A percentile compares a stretch with the other conserved stretches of the same genome.
Evolutionary conservation across 2,329 filamentous ascomycete species (phyloP).

Genomic region (Blastomyces gilchristii): DNA sequence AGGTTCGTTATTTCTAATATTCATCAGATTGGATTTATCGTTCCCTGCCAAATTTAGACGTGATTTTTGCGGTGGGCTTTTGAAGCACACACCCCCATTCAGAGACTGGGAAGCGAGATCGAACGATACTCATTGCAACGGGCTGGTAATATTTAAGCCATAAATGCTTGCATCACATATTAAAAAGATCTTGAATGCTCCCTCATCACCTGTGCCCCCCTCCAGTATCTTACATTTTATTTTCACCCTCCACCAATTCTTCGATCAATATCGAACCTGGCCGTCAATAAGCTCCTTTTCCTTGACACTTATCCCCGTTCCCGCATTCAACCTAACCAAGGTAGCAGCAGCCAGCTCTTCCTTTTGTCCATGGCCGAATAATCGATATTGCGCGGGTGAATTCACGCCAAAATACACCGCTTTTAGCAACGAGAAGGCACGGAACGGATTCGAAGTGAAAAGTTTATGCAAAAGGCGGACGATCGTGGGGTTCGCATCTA

Average conservation of each 20-base stretch:
- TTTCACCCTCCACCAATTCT: background rate
- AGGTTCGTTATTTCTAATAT: background rate
- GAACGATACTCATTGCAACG: background rate
- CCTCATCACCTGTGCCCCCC: background rate
- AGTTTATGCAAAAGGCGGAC: conserved; percentile 20
- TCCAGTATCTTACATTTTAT: background rate
- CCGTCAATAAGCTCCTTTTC: conserved; percentile 16
- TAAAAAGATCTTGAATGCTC: background rate
- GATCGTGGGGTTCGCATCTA: conserved; percentile 27
- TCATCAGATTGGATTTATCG: background rate
- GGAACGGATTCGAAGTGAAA: conserved; percentile 21
- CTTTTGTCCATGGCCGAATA: conserved; percentile 26
- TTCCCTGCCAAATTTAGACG: background rate
- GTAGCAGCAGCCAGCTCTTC: conserved; percentile 25
- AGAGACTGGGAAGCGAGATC: background rate
- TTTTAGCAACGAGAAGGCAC: conserved; percentile 22
- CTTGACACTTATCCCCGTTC: conserved; percentile 18
- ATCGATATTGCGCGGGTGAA: conserved; percentile 29
- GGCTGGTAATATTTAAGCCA: background rate
- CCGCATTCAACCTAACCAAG: conserved; percentile 22
- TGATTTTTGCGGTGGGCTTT: background rate
- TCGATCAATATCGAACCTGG: background rate
- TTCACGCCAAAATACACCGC: conserved; percentile 31
- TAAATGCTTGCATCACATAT: background rate
- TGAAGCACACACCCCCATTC: background rate